Evolutionary conservation across 108 stramenopile genomes (phyloP).

Genomic region (Ochromonas danica): DNA sequence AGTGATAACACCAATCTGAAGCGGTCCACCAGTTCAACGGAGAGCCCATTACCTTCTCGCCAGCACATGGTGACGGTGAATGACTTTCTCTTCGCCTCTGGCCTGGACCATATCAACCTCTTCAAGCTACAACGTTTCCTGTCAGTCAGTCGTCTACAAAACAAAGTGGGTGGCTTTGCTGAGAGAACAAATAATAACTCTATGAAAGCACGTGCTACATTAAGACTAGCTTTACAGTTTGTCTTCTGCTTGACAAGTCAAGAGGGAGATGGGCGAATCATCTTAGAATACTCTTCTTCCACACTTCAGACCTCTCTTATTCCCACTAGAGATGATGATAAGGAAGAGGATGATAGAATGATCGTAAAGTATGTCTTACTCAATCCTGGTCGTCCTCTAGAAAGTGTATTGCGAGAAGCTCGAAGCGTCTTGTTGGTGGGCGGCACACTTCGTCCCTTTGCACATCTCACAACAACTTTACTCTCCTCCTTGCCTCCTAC

Average conservation of each 20-base stretch:
- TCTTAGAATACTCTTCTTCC: background rate
- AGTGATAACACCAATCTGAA: too few species aligned
- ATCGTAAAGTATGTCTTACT: slow-evolving; percentile 74
- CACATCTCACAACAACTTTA: slow-evolving; percentile 43
- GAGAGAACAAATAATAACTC: too few species aligned
- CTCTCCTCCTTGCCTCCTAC: slow-evolving; percentile 51
- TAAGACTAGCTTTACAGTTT: too few species aligned
- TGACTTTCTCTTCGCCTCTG: slow-evolving; percentile 71
- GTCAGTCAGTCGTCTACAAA: slow-evolving; percentile 68
- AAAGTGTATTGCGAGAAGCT: slow-evolving; percentile 71
- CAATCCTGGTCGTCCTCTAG: slow-evolving; percentile 73
- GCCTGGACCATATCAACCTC: slow-evolving; percentile 84
- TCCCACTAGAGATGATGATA: slow-evolving; percentile 1
- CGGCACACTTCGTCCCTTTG: slow-evolving; percentile 90
- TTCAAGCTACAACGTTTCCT: slow-evolving; percentile 82
- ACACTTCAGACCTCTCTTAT: background rate
- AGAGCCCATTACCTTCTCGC: too few species aligned
- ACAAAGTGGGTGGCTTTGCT: slow-evolving; percentile 81
- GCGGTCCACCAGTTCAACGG: too few species aligned
- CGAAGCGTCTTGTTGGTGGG: slow-evolving; percentile 89
- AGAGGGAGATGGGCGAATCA: slow-evolving; percentile 21
- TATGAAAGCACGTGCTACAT: too few species aligned
- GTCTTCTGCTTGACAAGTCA: background rate
- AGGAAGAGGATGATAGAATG: slow-evolving; percentile 34
- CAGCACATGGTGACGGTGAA: slow-evolving; percentile 72